These are phyloP conservation scores for Penicillium sp. DNA, from an alignment of 2,329 filamentous ascomycete species.

Conservation along the genomic window DNA sequence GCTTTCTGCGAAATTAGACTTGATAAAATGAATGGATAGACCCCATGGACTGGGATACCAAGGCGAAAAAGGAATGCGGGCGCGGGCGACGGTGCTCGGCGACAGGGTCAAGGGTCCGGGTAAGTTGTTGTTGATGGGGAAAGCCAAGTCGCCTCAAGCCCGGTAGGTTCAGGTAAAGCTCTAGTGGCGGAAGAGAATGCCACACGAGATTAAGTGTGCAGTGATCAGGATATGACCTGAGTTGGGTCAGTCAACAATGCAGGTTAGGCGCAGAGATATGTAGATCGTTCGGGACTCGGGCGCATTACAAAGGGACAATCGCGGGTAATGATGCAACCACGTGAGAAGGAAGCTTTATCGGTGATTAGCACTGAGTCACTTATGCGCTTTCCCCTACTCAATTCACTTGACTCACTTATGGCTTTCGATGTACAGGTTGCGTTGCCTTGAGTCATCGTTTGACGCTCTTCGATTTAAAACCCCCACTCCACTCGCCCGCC, in stretches of 20 bases:
- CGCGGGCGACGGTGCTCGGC: background rate
- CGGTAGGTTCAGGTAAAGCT: background rate
- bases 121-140: slow-evolving; percentile 18
- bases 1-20: slow-evolving; percentile 23
- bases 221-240: background rate
- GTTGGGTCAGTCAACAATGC: background rate
- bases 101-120: slow-evolving; percentile 6
- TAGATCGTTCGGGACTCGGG: slow-evolving; percentile 1
- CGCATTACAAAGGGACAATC: slow-evolving; percentile 4
- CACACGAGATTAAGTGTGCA: background rate
- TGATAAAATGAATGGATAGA: slow-evolving; percentile 21
- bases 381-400: background rate
- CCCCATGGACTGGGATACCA: slow-evolving; percentile 29
- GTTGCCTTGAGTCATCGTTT: slow-evolving; percentile 14
- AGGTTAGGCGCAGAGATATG: background rate
- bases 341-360: slow-evolving; percentile 24
- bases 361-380: slow-evolving; percentile 15
- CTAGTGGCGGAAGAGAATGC: background rate
- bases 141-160: slow-evolving; percentile 17
- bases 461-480: slow-evolving; percentile 12
- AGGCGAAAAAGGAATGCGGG: background rate
- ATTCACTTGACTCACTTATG: slow-evolving; percentile 6
- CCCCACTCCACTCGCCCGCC: slow-evolving; percentile 15
- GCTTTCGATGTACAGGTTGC: slow-evolving; percentile 23
- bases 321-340: slow-evolving; percentile 25